Evolutionary conservation across 2,329 filamentous ascomycete species (phyloP), one percentile per base, ranked within the genome.

Genomic region (Fusarium setosum): DNA sequence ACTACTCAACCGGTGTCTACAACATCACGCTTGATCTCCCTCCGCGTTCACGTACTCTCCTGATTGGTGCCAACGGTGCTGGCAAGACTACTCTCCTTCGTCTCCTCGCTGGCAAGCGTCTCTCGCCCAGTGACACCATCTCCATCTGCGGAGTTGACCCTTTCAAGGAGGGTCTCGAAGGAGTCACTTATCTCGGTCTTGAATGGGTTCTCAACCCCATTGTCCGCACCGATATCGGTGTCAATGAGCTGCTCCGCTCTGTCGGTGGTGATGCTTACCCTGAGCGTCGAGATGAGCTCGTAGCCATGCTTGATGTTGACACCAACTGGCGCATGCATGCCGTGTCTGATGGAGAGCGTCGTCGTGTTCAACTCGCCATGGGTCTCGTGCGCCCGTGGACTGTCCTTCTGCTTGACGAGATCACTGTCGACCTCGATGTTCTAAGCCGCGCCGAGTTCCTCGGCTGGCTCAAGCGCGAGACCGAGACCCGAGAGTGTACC

Each of bases 181-280:
- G 96, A 63, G 95, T 99, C 29, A 98, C 95, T 20, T 99, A 99
- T 79, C 91, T 99, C 8, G 96, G 96, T 1, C 88, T 97, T 1
- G 96, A 99, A 83, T 99, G 96, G 96, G 96, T 98, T 4, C 87
- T 99, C 10, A 98, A 98, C 82, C 93, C 92, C 47, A 97, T 98
- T 72, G 96, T 98, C 45, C 92, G 95, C 50, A 96, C 91, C 26
- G 96, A 99, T 79, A 97, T 99, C 70, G 93, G 93, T 59, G 95
- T 99, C 4, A 87, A 86, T 4, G 94, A 96, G 68, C 88, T 99
- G 6, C 88, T 99, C 23, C 82, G 88, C 47, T 93, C 90, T 3
- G 92, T 99, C 0, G 96, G 96, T 61, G 96, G 96, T 12, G 88
- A 97, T 77, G 87, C 88, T 69, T 99, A 92, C 78, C 87, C 92